These are phyloP conservation scores for Condylostoma magnum DNA, from an alignment of 169 alveolate species.

Conservation along the genomic window DNA sequence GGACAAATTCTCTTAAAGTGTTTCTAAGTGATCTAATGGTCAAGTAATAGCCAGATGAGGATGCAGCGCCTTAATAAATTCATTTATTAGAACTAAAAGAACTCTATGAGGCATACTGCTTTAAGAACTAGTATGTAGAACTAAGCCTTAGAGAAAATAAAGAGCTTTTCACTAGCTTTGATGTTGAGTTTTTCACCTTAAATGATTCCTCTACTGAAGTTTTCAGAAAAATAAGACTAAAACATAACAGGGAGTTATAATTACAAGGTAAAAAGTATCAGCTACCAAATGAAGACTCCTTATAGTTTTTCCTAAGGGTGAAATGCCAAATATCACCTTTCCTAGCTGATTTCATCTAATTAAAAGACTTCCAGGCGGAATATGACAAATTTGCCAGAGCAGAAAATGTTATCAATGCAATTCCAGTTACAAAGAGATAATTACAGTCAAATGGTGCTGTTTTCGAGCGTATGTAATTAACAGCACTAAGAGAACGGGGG, in stretches of 20 bases:
- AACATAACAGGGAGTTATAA: neutral
- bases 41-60: neutral
- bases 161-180: neutral
- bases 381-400: slow-evolving; percentile 3
- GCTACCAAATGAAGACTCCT: slow-evolving; percentile 15
- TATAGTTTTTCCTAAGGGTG: neutral
- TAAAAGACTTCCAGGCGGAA: neutral
- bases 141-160: neutral
- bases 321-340: slow-evolving; percentile 5
- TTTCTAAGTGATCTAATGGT: neutral
- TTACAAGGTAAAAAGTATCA: neutral
- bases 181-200: neutral
- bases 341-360: neutral
- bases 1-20: neutral
- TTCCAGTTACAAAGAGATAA: slow-evolving; percentile 2
- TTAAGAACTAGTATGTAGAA: neutral
- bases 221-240: neutral
- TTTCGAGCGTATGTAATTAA: slow-evolving; percentile 6
- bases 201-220: slow-evolving; percentile 15
- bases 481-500: neutral
- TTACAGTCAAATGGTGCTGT: neutral
- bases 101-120: slow-evolving; percentile 1
- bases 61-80: neutral
- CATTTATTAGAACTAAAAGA: neutral
- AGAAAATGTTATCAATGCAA: neutral